Percentiles rank a stretch among this genome's conserved stretches.
Evolutionary conservation across 352 stramenopile genomes (phyloP).

Genomic region (Lagenidium sp.): DNA sequence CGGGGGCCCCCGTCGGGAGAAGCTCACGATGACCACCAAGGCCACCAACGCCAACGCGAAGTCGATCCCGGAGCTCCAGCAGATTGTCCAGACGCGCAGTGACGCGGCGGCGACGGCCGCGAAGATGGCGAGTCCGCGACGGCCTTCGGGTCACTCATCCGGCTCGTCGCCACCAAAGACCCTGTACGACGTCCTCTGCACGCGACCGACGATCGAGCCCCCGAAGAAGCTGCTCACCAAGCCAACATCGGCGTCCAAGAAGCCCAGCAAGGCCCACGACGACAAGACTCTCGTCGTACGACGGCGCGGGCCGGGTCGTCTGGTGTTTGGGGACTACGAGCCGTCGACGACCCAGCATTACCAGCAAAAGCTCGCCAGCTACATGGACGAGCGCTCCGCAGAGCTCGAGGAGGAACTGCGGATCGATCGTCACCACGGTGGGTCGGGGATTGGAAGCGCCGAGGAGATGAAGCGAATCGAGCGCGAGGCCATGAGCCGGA

Average conservation of each 20-base stretch:
- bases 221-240: slow-evolving; percentile 6
- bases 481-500: slow-evolving; percentile 49
- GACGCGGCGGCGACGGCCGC: slow-evolving; percentile 2
- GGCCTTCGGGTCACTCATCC: not conserved
- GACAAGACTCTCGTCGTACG: slow-evolving; percentile 19
- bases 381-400: slow-evolving; percentile 56
- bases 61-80: slow-evolving; percentile 45
- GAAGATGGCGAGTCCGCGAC: not conserved
- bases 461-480: slow-evolving; percentile 52
- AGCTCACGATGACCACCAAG: slow-evolving; percentile 9
- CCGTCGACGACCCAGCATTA: slow-evolving; percentile 51
- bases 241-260: not conserved
- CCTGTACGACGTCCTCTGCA: slow-evolving; percentile 13
- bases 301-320: slow-evolving; percentile 33
- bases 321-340: slow-evolving; percentile 70
- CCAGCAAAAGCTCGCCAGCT: slow-evolving; percentile 68
- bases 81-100: slow-evolving; percentile 47
- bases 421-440: slow-evolving; percentile 34
- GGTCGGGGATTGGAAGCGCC: slow-evolving; percentile 8
- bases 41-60: slow-evolving; percentile 8
- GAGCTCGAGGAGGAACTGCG: slow-evolving; percentile 64
- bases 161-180: no score
- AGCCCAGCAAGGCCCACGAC: slow-evolving; percentile 9
- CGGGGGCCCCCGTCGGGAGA: not conserved
- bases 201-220: slow-evolving; percentile 1